Evolutionary conservation across 2,329 filamentous ascomycete species (phyloP).

Genomic region (Aspergillus bombycis): DNA sequence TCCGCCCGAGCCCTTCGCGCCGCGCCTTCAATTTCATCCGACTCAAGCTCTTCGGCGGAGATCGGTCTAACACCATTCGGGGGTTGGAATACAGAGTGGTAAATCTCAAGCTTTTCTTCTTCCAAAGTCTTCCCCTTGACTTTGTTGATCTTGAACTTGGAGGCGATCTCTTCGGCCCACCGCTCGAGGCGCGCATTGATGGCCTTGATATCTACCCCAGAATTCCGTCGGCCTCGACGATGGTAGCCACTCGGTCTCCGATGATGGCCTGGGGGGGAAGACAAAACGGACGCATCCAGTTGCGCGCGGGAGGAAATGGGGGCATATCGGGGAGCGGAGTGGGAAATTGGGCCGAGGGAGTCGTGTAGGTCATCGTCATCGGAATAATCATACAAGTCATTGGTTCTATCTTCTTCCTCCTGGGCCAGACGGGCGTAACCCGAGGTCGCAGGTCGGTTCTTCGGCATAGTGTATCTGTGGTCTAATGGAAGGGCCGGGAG

Average conservation of each 20-base stretch:
- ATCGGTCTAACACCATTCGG: slow-evolving; percentile 84
- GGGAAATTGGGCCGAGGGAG: slow-evolving; percentile 58
- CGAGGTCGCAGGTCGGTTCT: slow-evolving; percentile 70
- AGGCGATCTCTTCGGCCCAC: slow-evolving; percentile 97
- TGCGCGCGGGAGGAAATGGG: slow-evolving; percentile 58
- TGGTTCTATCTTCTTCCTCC: slow-evolving; percentile 64
- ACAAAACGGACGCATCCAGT: slow-evolving; percentile 48
- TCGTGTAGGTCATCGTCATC: slow-evolving; percentile 67
- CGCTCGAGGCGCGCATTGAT: slow-evolving; percentile 94
- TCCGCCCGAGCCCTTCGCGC: slow-evolving; percentile 72
- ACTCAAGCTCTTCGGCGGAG: slow-evolving; percentile 72
- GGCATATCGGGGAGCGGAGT: slow-evolving; percentile 63
- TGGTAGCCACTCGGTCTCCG: slow-evolving; percentile 53
- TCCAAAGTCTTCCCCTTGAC: slow-evolving; percentile 74
- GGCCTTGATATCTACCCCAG: slow-evolving; percentile 94
- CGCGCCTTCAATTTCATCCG: slow-evolving; percentile 58
- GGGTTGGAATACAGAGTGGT: slow-evolving; percentile 94
- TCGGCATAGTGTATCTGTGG: slow-evolving; percentile 60
- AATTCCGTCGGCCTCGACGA: slow-evolving; percentile 68
- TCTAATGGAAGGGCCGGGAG: slow-evolving; percentile 14
- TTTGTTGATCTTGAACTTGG: slow-evolving; percentile 87
- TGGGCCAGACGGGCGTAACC: slow-evolving; percentile 85
- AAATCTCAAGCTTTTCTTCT: slow-evolving; percentile 89
- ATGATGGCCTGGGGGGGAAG: slow-evolving; percentile 44
- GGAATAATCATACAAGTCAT: slow-evolving; percentile 64